Evolutionary conservation across 345 rosid genomes (phyloP), one percentile per base, ranked within the genome.

Genomic region (Lumnitzera racemosa): DNA sequence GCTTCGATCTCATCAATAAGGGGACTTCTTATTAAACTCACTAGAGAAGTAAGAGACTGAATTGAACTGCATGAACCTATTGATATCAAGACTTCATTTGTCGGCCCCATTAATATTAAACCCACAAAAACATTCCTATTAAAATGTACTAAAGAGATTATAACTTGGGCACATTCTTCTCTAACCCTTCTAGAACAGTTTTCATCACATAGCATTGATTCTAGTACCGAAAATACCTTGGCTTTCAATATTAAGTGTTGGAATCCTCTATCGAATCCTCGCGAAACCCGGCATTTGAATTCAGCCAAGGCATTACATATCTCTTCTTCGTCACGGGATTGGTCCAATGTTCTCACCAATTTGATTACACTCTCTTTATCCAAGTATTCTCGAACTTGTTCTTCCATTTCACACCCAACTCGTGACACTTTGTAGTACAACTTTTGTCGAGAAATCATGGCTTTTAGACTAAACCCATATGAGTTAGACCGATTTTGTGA

Each of bases 91-190:
- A 81, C 76, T 11, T 68, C 65, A 49, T 78, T 53, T 1, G 69
- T 76, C 27, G 70, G 69, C 31, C 87, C 85, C 90, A 81, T 81
- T 29, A 84, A 56, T 63, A 84, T 83, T 59, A 84, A 46, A 13
- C 87, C 85, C 24, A 81, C 87, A 51, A 80, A 84, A 47, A 84
- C 85, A 53, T 84, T 74, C 53, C 75, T 70, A 43, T 84, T 84
- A 67, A 84, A 84, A 50, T 59, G 50, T 36, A 80, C 80, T 46
- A 84, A 65, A 25, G 70, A 72, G 24, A 71, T 76, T 11, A 84
- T 56, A 8, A 69, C 76, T 12, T 55, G 48, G 3, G 74, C 78
- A 12, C 55, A 65, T 15, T 64, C 68, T 47, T 81, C 87, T 51
- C 69, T 59, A 15, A 74, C 53, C 56, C 54, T 65, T 41, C 15